These are phyloP conservation scores for Chiua virens DNA, from an alignment of 768 basidiomycete genomes.

Conservation along the genomic window DNA sequence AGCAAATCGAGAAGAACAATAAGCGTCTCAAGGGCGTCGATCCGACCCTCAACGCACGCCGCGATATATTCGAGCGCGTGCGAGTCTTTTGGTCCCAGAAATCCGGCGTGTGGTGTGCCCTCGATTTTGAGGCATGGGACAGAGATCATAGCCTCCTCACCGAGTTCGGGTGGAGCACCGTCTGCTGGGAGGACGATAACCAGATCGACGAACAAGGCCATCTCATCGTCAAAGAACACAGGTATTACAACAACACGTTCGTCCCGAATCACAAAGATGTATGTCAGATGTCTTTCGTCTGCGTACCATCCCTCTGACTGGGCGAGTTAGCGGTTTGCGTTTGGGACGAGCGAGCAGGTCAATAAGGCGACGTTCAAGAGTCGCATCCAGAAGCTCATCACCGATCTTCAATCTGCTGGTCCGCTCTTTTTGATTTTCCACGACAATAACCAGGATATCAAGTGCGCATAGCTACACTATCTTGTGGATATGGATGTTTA, in stretches of 20 bases:
- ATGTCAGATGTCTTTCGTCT: neutral
- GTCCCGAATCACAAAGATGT: constrained; percentile 66
- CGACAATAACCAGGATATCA: constrained; percentile 74
- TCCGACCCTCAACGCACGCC: constrained; percentile 51
- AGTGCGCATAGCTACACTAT: constrained; percentile 39
- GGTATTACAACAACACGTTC: constrained; percentile 58
- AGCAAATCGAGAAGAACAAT: constrained; percentile 82
- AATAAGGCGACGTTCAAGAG: constrained; percentile 50
- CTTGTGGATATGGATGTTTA: neutral
- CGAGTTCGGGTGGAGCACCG: constrained; percentile 77
- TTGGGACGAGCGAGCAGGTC: constrained; percentile 61
- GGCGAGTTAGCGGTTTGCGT: constrained; percentile 55
- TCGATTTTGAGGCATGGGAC: constrained; percentile 89
- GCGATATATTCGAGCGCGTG: constrained; percentile 66
- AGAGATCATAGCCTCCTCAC: constrained; percentile 68
- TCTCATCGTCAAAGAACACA: constrained; percentile 63
- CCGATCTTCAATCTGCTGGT: constrained; percentile 40
- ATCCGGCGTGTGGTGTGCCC: constrained; percentile 69
- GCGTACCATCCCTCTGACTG: neutral
- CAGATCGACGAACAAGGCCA: constrained; percentile 54
- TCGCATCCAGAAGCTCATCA: constrained; percentile 49
- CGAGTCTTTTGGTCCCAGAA: constrained; percentile 63
- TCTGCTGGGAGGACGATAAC: constrained; percentile 55
- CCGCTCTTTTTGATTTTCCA: constrained; percentile 83
- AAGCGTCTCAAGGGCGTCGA: constrained; percentile 70